phyloP scores from a whole-genome alignment of 1,139 yeast species.

The Candida frijolesensis region DNA sequence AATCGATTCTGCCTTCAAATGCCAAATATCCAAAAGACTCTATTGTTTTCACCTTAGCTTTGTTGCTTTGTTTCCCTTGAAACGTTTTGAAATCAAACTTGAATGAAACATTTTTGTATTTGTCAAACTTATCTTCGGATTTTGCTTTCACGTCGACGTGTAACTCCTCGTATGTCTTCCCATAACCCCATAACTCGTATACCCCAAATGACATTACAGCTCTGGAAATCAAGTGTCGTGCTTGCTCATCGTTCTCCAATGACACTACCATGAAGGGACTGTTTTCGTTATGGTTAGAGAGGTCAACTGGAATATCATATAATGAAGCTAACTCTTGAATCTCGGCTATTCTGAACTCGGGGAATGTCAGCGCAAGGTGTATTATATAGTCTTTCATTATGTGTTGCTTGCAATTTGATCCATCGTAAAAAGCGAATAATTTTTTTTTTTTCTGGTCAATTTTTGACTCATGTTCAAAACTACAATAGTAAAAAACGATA shows the following conservation, averaged over 20 bases:
- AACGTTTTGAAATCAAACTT: slow-evolving; percentile 81
- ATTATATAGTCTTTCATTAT: slow-evolving; percentile 64
- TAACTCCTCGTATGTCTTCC: slow-evolving; percentile 53
- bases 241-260: slow-evolving; percentile 66
- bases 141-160: slow-evolving; percentile 53
- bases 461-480: not conserved
- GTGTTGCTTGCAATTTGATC: not conserved
- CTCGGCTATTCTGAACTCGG: slow-evolving; percentile 79
- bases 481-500: too few species aligned
- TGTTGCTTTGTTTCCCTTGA: slow-evolving; percentile 62
- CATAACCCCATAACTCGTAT: slow-evolving; percentile 86
- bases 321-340: slow-evolving; percentile 79
- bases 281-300: slow-evolving; percentile 56
- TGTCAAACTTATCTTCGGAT: slow-evolving; percentile 28
- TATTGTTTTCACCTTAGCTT: slow-evolving; percentile 61
- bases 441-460: not conserved
- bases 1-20: slow-evolving; percentile 73
- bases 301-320: slow-evolving; percentile 57
- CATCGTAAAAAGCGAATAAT: not conserved
- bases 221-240: slow-evolving; percentile 61
- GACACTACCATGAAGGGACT: slow-evolving; percentile 75
- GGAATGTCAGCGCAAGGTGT: slow-evolving; percentile 82
- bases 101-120: slow-evolving; percentile 54
- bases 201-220: slow-evolving; percentile 74
- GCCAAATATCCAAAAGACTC: slow-evolving; percentile 72